These are phyloP conservation scores for Venturia aucupariae DNA, from an alignment of 2,329 filamentous ascomycete species.

Conservation along the genomic window DNA sequence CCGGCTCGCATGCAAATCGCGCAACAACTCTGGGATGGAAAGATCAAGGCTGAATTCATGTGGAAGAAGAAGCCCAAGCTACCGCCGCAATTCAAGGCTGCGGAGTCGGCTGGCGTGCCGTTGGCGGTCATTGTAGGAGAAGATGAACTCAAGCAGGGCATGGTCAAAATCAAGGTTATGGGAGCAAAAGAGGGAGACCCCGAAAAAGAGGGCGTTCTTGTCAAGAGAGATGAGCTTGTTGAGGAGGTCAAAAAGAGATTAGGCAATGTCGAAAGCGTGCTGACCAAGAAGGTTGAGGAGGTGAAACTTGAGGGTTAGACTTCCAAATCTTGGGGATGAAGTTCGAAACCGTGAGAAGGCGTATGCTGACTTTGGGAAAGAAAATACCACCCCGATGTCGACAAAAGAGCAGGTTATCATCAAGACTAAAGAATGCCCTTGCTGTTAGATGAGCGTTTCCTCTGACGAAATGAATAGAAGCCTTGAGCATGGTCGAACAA, in stretches of 20 bases:
- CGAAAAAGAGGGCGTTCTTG: conserved; percentile 78
- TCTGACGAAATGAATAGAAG: too few species aligned
- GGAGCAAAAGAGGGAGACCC: conserved; percentile 72
- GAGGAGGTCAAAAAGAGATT: conserved; percentile 51
- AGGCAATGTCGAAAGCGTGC: conserved; percentile 11
- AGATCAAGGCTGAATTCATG: conserved; percentile 83
- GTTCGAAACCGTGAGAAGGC: neutral
- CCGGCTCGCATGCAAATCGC: conserved; percentile 77
- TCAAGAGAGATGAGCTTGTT: conserved; percentile 55
- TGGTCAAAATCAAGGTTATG: conserved; percentile 77
- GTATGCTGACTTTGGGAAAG: neutral
- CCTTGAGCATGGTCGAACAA: neutral
- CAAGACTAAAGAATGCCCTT: neutral
- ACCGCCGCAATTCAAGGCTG: conserved; percentile 81
- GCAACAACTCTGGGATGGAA: conserved; percentile 70
- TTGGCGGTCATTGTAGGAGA: conserved; percentile 86
- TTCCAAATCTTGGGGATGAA: neutral
- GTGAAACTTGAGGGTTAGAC: conserved; percentile 7
- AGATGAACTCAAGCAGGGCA: conserved; percentile 73
- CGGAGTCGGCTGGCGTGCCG: conserved; percentile 69
- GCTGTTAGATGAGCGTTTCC: neutral
- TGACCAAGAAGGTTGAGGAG: neutral
- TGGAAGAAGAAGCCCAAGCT: conserved; percentile 90
- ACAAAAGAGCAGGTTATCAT: neutral
- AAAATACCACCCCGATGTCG: too few species aligned